phyloP scores from a whole-genome alignment of 2,329 filamentous ascomycete species.

The Aspergillus ruber region DNA sequence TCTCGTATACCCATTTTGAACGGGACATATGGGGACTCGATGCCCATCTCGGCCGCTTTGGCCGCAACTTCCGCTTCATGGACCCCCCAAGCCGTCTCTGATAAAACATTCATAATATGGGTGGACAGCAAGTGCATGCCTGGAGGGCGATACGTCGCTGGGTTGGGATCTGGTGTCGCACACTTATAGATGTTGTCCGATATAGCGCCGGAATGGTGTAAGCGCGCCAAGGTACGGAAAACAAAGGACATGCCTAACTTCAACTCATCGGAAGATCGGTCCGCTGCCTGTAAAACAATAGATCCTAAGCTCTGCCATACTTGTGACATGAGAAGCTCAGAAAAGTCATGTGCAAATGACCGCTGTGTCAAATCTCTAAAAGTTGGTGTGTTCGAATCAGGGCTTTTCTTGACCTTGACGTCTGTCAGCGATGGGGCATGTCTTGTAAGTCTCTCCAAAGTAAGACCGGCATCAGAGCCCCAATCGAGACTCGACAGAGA shows the following conservation, averaged over 20 bases:
- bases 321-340: constrained; percentile 26
- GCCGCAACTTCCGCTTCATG: constrained; percentile 34
- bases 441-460: constrained; percentile 19
- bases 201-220: constrained; percentile 40
- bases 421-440: background rate
- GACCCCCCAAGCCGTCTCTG: constrained; percentile 41
- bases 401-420: background rate
- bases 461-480: constrained; percentile 13
- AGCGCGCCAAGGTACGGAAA: constrained; percentile 37
- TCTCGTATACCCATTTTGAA: constrained; percentile 38
- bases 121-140: constrained; percentile 38
- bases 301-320: constrained; percentile 34
- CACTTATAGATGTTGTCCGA: constrained; percentile 41
- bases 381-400: background rate
- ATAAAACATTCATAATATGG: constrained; percentile 42
- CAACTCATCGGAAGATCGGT: constrained; percentile 26
- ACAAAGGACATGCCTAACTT: constrained; percentile 40
- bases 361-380: constrained; percentile 20
- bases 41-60: constrained; percentile 29
- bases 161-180: constrained; percentile 18
- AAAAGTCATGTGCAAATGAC: constrained; percentile 18
- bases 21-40: constrained; percentile 32
- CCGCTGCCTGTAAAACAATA: constrained; percentile 38
- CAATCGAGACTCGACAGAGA: constrained; percentile 25
- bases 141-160: constrained; percentile 34